Percentiles rank a stretch among this genome's conserved stretches.
Conservation (phyloP, 2,329 filamentous ascomycete species). For the Stachybotrys chlorohalonatus region DNA sequence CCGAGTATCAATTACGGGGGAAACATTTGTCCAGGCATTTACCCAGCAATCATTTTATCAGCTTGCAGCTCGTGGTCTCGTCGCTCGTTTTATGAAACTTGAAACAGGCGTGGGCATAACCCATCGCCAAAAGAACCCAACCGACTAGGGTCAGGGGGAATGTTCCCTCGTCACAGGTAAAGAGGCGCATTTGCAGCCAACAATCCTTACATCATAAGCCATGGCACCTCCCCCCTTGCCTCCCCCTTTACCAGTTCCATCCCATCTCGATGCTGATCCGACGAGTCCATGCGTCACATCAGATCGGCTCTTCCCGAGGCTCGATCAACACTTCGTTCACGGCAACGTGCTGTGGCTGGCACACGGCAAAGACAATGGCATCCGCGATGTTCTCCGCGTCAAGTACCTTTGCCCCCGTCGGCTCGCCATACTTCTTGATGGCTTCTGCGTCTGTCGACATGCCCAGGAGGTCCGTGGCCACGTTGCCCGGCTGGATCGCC, state of each 20-base stretch:
- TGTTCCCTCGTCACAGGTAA: neutral
- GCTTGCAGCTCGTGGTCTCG: neutral
- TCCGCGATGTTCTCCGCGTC: slow-evolving; percentile 63
- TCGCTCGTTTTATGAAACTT: neutral
- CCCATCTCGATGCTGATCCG: neutral
- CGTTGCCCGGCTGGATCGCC: slow-evolving; percentile 68
- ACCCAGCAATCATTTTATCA: neutral
- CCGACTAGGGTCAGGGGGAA: neutral
- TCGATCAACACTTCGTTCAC: slow-evolving; percentile 77
- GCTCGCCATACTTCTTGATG: slow-evolving; percentile 69
- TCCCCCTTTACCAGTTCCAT: neutral
- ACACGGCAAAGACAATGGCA: slow-evolving; percentile 65
- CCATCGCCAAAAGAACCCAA: neutral
- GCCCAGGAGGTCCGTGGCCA: slow-evolving; percentile 60
- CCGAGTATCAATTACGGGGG: too few species aligned
- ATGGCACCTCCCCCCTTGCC: neutral
- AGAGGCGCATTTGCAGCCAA: neutral
- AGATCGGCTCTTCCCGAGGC: slow-evolving; percentile 68
- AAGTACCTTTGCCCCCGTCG: slow-evolving; percentile 66
- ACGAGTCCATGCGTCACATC: neutral
- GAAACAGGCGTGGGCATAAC: neutral
- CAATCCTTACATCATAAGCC: neutral
- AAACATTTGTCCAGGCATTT: neutral
- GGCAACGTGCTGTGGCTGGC: slow-evolving; percentile 65
- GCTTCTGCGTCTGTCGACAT: slow-evolving; percentile 73